These are phyloP conservation scores for Leptographium flavum DNA, from an alignment of 2,329 filamentous ascomycete species.

Conservation along the genomic window DNA sequence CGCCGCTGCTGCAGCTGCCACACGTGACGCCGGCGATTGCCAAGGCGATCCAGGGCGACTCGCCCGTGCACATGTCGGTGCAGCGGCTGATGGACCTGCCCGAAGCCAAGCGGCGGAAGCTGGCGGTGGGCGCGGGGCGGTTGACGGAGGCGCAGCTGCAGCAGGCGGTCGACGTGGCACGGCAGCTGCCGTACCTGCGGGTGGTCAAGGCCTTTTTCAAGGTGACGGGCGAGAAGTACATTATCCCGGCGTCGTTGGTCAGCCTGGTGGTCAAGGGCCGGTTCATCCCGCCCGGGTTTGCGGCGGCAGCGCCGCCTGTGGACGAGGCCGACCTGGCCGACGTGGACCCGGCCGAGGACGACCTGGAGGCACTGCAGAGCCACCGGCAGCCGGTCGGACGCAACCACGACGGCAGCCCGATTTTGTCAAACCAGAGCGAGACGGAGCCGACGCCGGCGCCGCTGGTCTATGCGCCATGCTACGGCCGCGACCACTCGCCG, in stretches of 20 bases:
- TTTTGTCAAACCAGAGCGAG: conserved; percentile 34
- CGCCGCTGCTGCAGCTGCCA: conserved; percentile 83
- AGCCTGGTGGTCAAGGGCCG: conserved; percentile 92
- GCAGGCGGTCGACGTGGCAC: conserved; percentile 60
- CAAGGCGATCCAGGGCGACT: conserved; percentile 57
- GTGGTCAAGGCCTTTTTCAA: conserved; percentile 97
- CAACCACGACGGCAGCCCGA: conserved; percentile 41
- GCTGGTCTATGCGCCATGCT: conserved; percentile 81
- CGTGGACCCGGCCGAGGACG: conserved; percentile 82
- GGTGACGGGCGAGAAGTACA: conserved; percentile 83
- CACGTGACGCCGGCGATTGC: conserved; percentile 59
- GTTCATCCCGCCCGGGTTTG: conserved; percentile 70
- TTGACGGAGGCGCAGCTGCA: conserved; percentile 65
- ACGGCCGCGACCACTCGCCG: conserved; percentile 76
- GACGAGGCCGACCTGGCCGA: conserved; percentile 75
- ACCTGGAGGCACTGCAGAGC: conserved; percentile 71
- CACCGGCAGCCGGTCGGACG: conserved; percentile 51
- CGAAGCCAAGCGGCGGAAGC: conserved; percentile 55
- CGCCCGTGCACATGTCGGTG: conserved; percentile 61
- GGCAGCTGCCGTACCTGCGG: conserved; percentile 69
- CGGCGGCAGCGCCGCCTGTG: conserved; percentile 57
- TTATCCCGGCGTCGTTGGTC: conserved; percentile 84
- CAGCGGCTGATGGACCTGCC: conserved; percentile 82
- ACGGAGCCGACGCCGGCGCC: conserved; percentile 61
- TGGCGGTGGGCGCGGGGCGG: conserved; percentile 56